These are phyloP conservation scores for Jamesozyma lodderae DNA, from an alignment of 805 yeast species.

Conservation along the genomic window DNA sequence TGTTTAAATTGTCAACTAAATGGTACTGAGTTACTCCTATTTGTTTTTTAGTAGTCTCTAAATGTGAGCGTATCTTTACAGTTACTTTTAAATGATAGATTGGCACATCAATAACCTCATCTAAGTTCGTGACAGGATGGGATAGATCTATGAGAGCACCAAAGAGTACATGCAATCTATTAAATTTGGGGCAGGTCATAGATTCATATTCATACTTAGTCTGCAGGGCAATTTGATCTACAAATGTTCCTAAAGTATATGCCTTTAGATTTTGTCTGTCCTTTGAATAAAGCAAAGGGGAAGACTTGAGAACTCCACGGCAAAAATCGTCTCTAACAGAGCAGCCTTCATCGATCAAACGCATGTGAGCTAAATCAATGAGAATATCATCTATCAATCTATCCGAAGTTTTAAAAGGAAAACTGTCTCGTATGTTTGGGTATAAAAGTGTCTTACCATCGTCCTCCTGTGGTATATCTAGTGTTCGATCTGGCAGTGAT, in stretches of 20 bases:
- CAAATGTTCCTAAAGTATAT: constrained; percentile 19
- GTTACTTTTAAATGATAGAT: constrained; percentile 32
- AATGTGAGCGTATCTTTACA: constrained; percentile 24
- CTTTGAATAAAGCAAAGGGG: constrained; percentile 28
- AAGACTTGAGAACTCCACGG: constrained; percentile 24
- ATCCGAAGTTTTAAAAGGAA: constrained; percentile 53
- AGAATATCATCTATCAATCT: constrained; percentile 58
- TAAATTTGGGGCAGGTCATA: constrained; percentile 21
- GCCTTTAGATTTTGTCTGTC: constrained; percentile 15
- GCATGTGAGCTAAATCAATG: constrained; percentile 29
- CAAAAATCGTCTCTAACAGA: background rate
- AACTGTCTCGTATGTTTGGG: constrained; percentile 10
- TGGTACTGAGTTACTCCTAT: constrained; percentile 30
- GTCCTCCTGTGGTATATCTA: constrained; percentile 8
- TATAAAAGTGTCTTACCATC: constrained; percentile 24
- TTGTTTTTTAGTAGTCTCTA: constrained; percentile 24
- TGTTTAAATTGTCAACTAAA: constrained; percentile 25
- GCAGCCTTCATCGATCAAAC: constrained; percentile 5
- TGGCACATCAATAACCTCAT: constrained; percentile 14
- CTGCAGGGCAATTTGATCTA: constrained; percentile 26
- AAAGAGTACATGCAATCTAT: constrained; percentile 27
- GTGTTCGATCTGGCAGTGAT: background rate
- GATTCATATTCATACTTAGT: constrained; percentile 25
- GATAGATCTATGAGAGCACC: constrained; percentile 19
- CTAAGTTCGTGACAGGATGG: constrained; percentile 5